phyloP scores from a whole-genome alignment of 352 stramenopile genomes.

The Globisporangium yorkense region DNA sequence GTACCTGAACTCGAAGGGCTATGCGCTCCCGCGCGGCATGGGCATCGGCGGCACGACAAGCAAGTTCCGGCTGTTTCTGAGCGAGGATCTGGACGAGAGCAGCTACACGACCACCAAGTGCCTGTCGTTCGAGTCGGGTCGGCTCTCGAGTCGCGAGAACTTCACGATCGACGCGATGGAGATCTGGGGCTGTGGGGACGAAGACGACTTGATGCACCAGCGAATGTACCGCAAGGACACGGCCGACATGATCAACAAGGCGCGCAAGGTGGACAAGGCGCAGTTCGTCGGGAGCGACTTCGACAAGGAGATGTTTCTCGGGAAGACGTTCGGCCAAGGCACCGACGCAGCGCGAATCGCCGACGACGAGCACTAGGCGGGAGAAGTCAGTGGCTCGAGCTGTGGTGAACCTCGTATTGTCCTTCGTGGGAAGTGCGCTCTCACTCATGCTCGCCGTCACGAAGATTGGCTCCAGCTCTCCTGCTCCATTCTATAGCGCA shows the following conservation, averaged over 20 bases:
- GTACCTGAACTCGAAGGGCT: conserved; percentile 86
- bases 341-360: conserved; percentile 52
- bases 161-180: conserved; percentile 70
- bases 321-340: conserved; percentile 75
- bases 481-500: conserved; percentile 4
- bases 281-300: conserved; percentile 82
- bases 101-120: conserved; percentile 76
- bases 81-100: conserved; percentile 79
- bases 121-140: conserved; percentile 63
- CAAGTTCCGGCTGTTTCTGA: conserved; percentile 73
- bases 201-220: conserved; percentile 43
- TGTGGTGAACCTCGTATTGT: not conserved
- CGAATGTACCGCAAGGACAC: conserved; percentile 69
- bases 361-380: conserved; percentile 48
- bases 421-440: not conserved
- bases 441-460: not conserved
- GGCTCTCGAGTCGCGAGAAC: conserved; percentile 45
- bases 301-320: conserved; percentile 77
- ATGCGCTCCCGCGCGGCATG: conserved; percentile 60
- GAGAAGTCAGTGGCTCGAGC: conserved; percentile 1
- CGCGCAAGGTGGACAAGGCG: conserved; percentile 83
- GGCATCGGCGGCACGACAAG: conserved; percentile 73
- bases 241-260: conserved; percentile 75
- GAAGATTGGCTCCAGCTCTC: not conserved
- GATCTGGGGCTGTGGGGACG: conserved; percentile 75